Percentiles rank a stretch among this genome's conserved stretches.
These are phyloP conservation scores for Diaporthe eres DNA, from an alignment of 2,329 filamentous ascomycete species.

Conservation along the genomic window DNA sequence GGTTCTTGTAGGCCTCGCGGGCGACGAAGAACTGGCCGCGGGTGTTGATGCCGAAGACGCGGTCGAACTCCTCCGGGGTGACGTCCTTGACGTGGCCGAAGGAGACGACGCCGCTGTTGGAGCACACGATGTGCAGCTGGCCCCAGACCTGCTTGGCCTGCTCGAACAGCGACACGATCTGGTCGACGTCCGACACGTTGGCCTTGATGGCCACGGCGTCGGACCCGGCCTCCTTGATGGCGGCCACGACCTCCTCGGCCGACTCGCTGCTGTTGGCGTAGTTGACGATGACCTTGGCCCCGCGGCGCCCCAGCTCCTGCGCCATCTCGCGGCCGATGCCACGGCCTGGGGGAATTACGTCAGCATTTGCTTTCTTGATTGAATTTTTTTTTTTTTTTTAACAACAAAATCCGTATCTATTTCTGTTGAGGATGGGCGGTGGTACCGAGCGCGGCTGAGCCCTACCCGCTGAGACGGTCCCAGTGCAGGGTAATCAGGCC, in stretches of 20 bases:
- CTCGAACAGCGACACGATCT: slow-evolving; percentile 75
- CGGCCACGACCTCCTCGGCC: slow-evolving; percentile 75
- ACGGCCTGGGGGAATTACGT: slow-evolving; percentile 59
- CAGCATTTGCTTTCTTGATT: not conserved
- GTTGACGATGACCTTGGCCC: slow-evolving; percentile 77
- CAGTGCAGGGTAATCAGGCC: not conserved
- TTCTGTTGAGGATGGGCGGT: not conserved
- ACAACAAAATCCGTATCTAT: not conserved
- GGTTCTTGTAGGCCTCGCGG: slow-evolving; percentile 77
- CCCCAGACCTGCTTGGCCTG: slow-evolving; percentile 75
- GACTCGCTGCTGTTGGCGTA: slow-evolving; percentile 76
- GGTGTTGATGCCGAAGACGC: slow-evolving; percentile 78
- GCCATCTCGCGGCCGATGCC: slow-evolving; percentile 78
- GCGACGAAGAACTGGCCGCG: slow-evolving; percentile 81
- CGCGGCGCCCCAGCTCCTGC: slow-evolving; percentile 74
- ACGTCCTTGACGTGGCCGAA: slow-evolving; percentile 80
- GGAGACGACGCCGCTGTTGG: slow-evolving; percentile 77
- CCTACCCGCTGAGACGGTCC: not conserved
- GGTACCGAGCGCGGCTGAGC: slow-evolving; percentile 14
- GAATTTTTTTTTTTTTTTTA: no score
- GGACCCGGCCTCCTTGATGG: slow-evolving; percentile 75
- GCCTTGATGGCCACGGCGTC: slow-evolving; percentile 77
- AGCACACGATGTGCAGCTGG: slow-evolving; percentile 78
- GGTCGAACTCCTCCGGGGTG: slow-evolving; percentile 78
- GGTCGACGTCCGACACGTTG: slow-evolving; percentile 74